Conservation (phyloP, 306 rosid genomes). For the Leucaena leucocephala region DNA sequence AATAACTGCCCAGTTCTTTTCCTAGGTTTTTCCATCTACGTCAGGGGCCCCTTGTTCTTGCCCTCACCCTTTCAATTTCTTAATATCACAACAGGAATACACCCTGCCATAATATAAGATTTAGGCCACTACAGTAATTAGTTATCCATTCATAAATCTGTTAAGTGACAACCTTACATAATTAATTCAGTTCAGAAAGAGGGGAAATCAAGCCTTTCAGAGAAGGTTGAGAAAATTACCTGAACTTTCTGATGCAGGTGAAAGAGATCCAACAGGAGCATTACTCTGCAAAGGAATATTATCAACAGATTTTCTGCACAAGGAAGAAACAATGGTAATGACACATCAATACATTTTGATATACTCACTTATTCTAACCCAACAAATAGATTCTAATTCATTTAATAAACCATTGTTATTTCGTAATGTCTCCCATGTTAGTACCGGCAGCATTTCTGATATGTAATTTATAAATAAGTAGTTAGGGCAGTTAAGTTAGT, state of each 20-base stretch:
- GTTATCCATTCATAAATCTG: background rate
- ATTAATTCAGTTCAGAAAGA: background rate
- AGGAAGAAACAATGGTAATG: conserved; percentile 25
- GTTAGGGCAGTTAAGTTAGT: too few species aligned
- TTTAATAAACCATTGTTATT: background rate
- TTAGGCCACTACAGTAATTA: background rate
- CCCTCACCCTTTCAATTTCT: background rate
- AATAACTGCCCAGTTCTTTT: background rate
- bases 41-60: background rate
- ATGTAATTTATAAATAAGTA: too few species aligned
- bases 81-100: background rate
- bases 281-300: conserved; percentile 34
- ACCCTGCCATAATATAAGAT: background rate
- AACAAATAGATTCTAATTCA: conserved; percentile 1
- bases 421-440: background rate
- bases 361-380: background rate
- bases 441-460: background rate
- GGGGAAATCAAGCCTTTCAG: background rate
- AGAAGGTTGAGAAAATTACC: conserved; percentile 30
- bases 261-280: conserved; percentile 31
- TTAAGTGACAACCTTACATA: background rate
- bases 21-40: background rate
- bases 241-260: conserved; percentile 42
- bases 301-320: conserved; percentile 64
- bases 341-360: conserved; percentile 30